Percentiles rank a stretch among this genome's conserved stretches.
Evolutionary conservation across 345 rosid species (phyloP).

Genomic region (Moringa oleifera): DNA sequence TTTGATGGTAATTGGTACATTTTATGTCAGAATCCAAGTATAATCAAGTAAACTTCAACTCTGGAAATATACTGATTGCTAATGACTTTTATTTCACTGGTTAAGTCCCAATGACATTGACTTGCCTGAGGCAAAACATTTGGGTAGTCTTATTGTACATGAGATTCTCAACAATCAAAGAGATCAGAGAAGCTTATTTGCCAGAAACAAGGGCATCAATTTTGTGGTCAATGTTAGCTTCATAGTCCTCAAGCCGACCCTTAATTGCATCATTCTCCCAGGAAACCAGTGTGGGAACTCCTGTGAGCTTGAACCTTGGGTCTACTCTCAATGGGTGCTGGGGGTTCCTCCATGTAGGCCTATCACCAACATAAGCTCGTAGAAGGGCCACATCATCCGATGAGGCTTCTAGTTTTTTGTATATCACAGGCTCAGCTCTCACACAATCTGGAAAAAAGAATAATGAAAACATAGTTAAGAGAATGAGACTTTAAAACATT

Average conservation of each 20-base stretch:
- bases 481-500: too few relatives aligned
- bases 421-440: constrained; percentile 87
- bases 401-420: constrained; percentile 61
- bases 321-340: constrained; percentile 66
- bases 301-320: constrained; percentile 66
- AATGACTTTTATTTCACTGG: too few relatives aligned
- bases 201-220: constrained; percentile 46
- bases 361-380: constrained; percentile 77
- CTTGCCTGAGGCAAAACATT: too few relatives aligned
- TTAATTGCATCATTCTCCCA: constrained; percentile 53
- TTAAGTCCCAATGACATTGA: too few relatives aligned
- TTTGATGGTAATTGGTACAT: too few relatives aligned
- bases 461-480: too few relatives aligned
- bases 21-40: too few relatives aligned
- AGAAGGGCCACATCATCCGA: constrained; percentile 53
- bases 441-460: constrained; percentile 56
- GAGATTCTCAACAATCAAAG: not conserved
- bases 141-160: too few relatives aligned
- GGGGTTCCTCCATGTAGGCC: constrained; percentile 82
- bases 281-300: constrained; percentile 72
- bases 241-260: constrained; percentile 75
- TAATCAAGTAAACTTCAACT: too few relatives aligned
- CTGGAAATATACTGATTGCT: too few relatives aligned
- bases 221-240: constrained; percentile 66
- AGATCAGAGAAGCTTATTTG: constrained; percentile 11